Conservation (phyloP, 1,284 basidiomycete species). For the Malassezia caprae region DNA sequence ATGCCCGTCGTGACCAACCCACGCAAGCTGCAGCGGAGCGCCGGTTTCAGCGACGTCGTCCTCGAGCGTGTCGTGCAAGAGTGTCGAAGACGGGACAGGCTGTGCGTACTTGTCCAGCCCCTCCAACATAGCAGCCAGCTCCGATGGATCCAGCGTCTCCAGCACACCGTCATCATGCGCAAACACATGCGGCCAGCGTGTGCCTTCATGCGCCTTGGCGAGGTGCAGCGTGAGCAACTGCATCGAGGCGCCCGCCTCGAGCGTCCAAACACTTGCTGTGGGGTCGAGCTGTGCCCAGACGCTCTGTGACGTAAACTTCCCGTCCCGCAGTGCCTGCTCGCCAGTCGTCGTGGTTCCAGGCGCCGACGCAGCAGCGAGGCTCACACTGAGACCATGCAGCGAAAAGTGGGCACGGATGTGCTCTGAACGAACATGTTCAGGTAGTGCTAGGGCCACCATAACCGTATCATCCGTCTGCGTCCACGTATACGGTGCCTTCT, state of each 20-base stretch:
- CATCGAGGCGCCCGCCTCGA: slow-evolving; percentile 16
- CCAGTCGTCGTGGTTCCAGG: slow-evolving; percentile 32
- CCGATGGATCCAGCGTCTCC: slow-evolving; percentile 76
- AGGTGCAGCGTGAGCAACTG: slow-evolving; percentile 31
- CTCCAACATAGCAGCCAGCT: slow-evolving; percentile 67
- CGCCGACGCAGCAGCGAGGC: slow-evolving; percentile 49
- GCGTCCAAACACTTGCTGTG: slow-evolving; percentile 28
- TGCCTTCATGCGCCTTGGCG: slow-evolving; percentile 51
- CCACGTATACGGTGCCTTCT: slow-evolving; percentile 63
- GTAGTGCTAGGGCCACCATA: slow-evolving; percentile 70
- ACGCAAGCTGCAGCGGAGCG: slow-evolving; percentile 56
- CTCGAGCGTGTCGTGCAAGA: slow-evolving; percentile 71
- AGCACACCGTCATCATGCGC: slow-evolving; percentile 60
- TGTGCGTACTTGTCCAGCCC: slow-evolving; percentile 70
- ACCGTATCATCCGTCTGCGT: slow-evolving; percentile 72
- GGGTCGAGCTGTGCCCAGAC: slow-evolving; percentile 38
- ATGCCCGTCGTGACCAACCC: slow-evolving; percentile 52
- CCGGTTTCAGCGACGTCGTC: slow-evolving; percentile 68
- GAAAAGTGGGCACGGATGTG: slow-evolving; percentile 55
- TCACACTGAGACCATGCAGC: slow-evolving; percentile 58
- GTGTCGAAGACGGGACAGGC: slow-evolving; percentile 51
- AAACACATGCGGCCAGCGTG: slow-evolving; percentile 76
- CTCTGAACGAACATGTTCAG: slow-evolving; percentile 51
- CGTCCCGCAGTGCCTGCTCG: slow-evolving; percentile 20
- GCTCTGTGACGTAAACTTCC: slow-evolving; percentile 22